phyloP scores from a whole-genome alignment of 306 rosid genomes.

The Crataegus laevigata region DNA sequence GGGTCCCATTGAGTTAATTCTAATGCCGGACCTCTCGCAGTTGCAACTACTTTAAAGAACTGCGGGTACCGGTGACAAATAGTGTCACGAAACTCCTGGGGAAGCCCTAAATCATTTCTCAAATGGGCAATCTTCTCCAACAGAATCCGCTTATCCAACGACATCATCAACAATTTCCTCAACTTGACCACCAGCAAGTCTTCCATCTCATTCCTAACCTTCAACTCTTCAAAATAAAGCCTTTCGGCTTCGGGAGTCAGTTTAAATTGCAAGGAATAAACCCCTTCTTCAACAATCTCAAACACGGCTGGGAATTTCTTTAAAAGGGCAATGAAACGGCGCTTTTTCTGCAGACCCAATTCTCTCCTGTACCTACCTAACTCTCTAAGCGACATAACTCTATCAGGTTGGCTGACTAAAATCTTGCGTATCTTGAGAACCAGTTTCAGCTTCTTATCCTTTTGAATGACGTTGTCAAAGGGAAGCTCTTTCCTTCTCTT shows the following conservation, averaged over 20 bases:
- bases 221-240: conserved; percentile 69
- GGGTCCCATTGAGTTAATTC: conserved; percentile 94
- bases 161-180: conserved; percentile 87
- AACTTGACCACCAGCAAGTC: conserved; percentile 60
- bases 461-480: conserved; percentile 78
- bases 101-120: conserved; percentile 64
- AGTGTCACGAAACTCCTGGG: conserved; percentile 72
- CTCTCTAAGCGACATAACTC: conserved; percentile 65
- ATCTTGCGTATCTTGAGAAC: conserved; percentile 66
- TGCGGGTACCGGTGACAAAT: conserved; percentile 77
- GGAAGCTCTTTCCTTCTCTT: conserved; percentile 80
- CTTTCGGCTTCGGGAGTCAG: conserved; percentile 70
- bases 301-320: conserved; percentile 75
- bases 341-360: conserved; percentile 52
- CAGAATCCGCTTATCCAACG: conserved; percentile 61
- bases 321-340: conserved; percentile 61
- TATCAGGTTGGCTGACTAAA: conserved; percentile 55
- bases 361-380: conserved; percentile 67
- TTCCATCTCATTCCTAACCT: conserved; percentile 75
- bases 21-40: conserved; percentile 67
- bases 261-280: conserved; percentile 53
- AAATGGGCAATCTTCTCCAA: conserved; percentile 76
- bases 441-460: conserved; percentile 74
- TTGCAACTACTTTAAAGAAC: conserved; percentile 65
- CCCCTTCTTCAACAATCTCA: conserved; percentile 70